A percentile compares a stretch with the other conserved stretches of the same genome.
phyloP scores from a whole-genome alignment of 257 asterid species.

The Rubia yunnanensis region DNA sequence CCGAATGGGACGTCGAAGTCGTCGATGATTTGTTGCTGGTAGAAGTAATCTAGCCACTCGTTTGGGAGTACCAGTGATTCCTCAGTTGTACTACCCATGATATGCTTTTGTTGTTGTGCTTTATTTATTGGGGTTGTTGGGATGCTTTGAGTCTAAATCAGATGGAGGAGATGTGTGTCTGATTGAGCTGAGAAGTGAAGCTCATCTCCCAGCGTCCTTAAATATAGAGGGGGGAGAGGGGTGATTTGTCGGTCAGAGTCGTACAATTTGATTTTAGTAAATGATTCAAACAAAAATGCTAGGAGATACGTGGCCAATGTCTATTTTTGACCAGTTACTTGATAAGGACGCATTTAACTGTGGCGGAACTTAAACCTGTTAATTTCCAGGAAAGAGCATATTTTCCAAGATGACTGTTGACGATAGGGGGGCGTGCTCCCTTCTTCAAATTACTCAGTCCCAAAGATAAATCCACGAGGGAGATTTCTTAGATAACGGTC shows the following conservation, averaged over 20 bases:
- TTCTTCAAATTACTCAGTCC: not conserved
- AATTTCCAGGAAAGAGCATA: not conserved
- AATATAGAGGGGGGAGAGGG: conserved; percentile 1
- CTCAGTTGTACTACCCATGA: not conserved
- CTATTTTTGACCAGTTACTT: conserved; percentile 4
- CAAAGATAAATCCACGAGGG: no score
- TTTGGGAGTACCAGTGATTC: conserved; percentile 1
- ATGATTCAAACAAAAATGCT: not conserved
- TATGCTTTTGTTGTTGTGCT: not conserved
- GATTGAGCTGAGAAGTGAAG: conserved; percentile 1
- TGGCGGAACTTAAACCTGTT: not conserved
- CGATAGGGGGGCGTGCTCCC: not conserved
- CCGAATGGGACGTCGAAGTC: conserved; percentile 10
- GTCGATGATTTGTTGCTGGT: conserved; percentile 8
- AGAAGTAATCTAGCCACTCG: conserved; percentile 9
- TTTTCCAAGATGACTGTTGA: not conserved
- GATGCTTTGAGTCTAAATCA: not conserved
- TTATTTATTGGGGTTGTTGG: not conserved
- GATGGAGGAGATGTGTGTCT: not conserved
- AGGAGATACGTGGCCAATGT: not conserved
- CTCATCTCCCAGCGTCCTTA: not conserved
- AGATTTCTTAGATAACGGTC: no score
- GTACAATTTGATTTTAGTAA: conserved; percentile 7
- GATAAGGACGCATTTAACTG: conserved; percentile 2
- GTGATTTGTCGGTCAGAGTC: conserved; percentile 4